These are phyloP conservation scores for Globisporangium middletonii DNA, from an alignment of 352 stramenopile genomes.

Conservation along the genomic window DNA sequence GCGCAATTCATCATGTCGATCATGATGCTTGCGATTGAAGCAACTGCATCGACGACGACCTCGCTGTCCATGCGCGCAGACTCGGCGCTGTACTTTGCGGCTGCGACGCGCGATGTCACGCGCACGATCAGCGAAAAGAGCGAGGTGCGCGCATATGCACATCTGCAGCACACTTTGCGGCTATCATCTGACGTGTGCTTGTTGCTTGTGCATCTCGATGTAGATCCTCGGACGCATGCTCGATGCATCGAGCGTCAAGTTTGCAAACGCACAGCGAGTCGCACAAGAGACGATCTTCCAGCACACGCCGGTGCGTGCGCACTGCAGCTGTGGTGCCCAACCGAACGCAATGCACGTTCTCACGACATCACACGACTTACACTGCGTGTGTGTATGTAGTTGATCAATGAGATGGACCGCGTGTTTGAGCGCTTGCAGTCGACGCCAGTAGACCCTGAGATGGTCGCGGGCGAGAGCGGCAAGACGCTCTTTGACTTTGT, in stretches of 20 bases:
- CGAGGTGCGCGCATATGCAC: conserved; percentile 29
- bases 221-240: conserved; percentile 66
- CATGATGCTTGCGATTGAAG: too few species aligned
- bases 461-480: conserved; percentile 41
- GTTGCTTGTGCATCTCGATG: background rate
- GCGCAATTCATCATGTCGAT: background rate
- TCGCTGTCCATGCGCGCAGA: background rate
- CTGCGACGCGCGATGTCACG: conserved; percentile 50
- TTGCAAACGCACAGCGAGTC: conserved; percentile 41
- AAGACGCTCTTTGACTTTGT: conserved; percentile 86
- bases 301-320: conserved; percentile 34
- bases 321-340: too few species aligned
- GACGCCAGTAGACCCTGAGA: conserved; percentile 40
- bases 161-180: background rate
- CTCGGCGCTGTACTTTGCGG: conserved; percentile 28
- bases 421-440: conserved; percentile 65
- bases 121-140: conserved; percentile 71
- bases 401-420: conserved; percentile 64
- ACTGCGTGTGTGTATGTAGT: conserved; percentile 20
- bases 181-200: background rate
- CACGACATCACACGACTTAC: background rate
- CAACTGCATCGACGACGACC: background rate
- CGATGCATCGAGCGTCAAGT: conserved; percentile 49
- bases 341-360: background rate
- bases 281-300: conserved; percentile 49